A percentile compares a stretch with the other conserved stretches of the same genome.
Evolutionary conservation across 148 eudicot genomes (phyloP).

Genomic region (Camellia japonica): DNA sequence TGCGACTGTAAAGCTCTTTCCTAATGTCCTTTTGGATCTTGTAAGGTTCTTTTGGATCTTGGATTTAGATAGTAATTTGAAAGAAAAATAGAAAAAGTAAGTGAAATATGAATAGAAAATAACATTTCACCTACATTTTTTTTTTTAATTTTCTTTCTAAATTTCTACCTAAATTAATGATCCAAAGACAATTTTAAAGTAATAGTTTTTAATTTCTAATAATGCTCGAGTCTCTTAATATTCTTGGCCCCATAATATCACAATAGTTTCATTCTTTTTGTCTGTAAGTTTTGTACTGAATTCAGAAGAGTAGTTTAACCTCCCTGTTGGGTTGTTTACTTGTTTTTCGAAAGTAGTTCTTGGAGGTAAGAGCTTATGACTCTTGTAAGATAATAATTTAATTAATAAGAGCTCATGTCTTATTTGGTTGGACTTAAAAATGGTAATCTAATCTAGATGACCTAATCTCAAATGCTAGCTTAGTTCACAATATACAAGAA

Average conservation of each 20-base stretch:
- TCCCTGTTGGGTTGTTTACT: conserved; percentile 10
- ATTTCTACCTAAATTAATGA: too few relatives aligned
- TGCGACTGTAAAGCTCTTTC: neutral
- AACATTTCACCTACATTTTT: too few relatives aligned
- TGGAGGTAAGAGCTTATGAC: conserved; percentile 9
- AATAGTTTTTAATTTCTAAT: too few relatives aligned
- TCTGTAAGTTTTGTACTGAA: neutral
- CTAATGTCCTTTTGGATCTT: neutral
- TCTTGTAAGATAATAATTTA: neutral
- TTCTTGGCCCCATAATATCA: neutral
- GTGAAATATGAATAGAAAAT: too few relatives aligned
- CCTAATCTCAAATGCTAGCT: neutral
- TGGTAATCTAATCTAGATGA: neutral
- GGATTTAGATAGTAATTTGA: too few relatives aligned
- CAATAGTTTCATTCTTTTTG: neutral
- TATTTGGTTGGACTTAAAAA: neutral
- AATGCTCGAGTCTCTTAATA: neutral
- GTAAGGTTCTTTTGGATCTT: too few relatives aligned
- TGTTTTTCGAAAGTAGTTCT: conserved; percentile 13
- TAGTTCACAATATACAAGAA: neutral
- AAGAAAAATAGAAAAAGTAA: too few relatives aligned
- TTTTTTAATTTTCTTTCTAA: too few relatives aligned
- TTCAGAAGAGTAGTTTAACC: conserved; percentile 10
- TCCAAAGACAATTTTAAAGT: too few relatives aligned
- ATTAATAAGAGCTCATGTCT: neutral